Conservation (phyloP, 257 asterid genomes). For the Rehmannia glutinosa region DNA sequence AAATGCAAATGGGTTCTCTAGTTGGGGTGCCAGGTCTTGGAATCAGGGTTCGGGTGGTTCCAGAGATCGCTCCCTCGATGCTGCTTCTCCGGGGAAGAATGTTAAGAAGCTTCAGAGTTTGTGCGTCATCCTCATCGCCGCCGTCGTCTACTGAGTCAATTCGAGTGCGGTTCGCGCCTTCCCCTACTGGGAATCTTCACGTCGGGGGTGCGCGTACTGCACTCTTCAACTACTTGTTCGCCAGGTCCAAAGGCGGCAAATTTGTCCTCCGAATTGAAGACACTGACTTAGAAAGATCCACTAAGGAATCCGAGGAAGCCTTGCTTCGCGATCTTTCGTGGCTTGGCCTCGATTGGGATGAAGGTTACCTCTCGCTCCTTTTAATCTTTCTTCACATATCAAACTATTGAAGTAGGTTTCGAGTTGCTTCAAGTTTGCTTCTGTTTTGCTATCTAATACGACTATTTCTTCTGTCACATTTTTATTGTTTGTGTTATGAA, state of each 20-base stretch:
- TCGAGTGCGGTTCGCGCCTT: slow-evolving; percentile 95
- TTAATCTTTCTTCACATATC: not conserved
- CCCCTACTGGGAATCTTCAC: slow-evolving; percentile 98
- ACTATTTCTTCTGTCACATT: not conserved
- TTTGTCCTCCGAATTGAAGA: slow-evolving; percentile 92
- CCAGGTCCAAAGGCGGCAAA: slow-evolving; percentile 86
- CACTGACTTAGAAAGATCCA: slow-evolving; percentile 89
- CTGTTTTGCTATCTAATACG: not conserved
- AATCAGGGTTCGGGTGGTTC: slow-evolving; percentile 24
- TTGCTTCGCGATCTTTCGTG: slow-evolving; percentile 88
- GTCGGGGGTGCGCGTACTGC: slow-evolving; percentile 99
- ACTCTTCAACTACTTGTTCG: slow-evolving; percentile 85
- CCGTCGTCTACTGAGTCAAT: too few species aligned
- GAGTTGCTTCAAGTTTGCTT: too few species aligned
- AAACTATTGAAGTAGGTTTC: not conserved
- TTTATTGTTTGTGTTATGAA: too few species aligned
- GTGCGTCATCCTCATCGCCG: slow-evolving; percentile 37
- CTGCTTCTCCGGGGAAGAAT: slow-evolving; percentile 24
- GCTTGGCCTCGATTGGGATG: slow-evolving; percentile 97
- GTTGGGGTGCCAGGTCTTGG: slow-evolving; percentile 49
- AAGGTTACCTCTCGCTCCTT: slow-evolving; percentile 41
- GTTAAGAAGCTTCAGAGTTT: slow-evolving; percentile 33
- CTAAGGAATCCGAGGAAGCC: slow-evolving; percentile 93
- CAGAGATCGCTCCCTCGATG: slow-evolving; percentile 33
- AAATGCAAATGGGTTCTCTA: slow-evolving; percentile 40